Evolutionary conservation across 164 flowering plant genomes (phyloP).

Genomic region (Chloranthus sessilifolius): DNA sequence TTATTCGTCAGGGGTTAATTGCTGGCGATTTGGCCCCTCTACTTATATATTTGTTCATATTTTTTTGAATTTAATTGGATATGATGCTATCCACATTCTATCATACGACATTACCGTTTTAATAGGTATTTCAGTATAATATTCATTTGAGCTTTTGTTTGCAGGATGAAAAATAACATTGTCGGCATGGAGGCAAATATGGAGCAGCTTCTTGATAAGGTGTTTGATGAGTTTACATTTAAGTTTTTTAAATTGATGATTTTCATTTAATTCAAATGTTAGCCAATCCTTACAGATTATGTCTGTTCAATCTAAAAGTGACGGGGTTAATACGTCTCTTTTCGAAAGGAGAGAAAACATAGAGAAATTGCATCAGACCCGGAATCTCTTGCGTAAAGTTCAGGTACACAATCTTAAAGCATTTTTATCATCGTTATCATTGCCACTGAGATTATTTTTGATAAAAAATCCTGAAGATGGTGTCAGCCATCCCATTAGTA

Average conservation of each 20-base stretch:
- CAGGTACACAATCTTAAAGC: slow-evolving; percentile 70
- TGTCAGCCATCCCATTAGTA: no score
- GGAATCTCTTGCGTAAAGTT: slow-evolving; percentile 92
- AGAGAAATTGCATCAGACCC: slow-evolving; percentile 93
- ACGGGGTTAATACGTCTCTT: slow-evolving; percentile 88
- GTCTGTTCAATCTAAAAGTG: slow-evolving; percentile 96
- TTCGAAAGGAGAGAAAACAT: slow-evolving; percentile 91
- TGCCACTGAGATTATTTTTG: no score
- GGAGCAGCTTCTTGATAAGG: slow-evolving; percentile 98
- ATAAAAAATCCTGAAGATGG: no score
- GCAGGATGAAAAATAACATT: slow-evolving; percentile 96
- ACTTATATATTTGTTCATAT: no score
- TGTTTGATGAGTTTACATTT: slow-evolving; percentile 12
- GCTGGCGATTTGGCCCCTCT: no score
- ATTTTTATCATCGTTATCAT: background rate
- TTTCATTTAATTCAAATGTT: background rate
- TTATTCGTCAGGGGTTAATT: no score
- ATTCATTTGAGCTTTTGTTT: no score
- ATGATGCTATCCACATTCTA: no score
- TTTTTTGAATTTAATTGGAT: no score
- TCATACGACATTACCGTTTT: no score
- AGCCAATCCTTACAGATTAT: slow-evolving; percentile 52
- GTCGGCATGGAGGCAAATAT: slow-evolving; percentile 94
- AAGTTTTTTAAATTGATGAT: background rate
- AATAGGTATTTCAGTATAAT: no score